Evolutionary conservation across 306 rosid genomes (phyloP).

Genomic region (Prinsepia uniflora): DNA sequence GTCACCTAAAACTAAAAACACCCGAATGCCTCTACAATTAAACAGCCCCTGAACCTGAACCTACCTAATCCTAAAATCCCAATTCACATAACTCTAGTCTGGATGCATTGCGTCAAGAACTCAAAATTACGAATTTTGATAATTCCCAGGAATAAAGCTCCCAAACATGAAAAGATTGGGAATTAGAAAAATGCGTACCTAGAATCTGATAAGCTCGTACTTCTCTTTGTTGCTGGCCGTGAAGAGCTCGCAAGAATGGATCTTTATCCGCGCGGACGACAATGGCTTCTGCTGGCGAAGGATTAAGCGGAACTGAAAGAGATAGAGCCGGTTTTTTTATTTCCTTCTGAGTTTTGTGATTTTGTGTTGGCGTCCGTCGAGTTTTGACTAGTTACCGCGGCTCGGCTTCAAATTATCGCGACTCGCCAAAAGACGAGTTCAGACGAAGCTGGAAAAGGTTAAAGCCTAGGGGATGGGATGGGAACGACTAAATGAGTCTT

Average conservation of each 20-base stretch:
- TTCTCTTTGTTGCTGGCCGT: not conserved
- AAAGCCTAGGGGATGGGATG: not conserved
- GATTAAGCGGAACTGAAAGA: slow-evolving; percentile 28
- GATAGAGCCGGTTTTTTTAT: not conserved
- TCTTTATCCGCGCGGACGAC: not conserved
- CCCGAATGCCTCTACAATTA: slow-evolving; percentile 3
- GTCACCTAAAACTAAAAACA: not conserved
- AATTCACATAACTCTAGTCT: slow-evolving; percentile 2
- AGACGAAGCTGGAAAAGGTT: not conserved
- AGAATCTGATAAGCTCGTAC: not conserved
- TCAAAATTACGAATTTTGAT: not conserved
- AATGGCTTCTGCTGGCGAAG: slow-evolving; percentile 16
- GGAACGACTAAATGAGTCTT: not conserved
- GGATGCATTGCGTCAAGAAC: not conserved
- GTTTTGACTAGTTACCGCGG: not conserved
- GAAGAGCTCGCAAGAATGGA: not conserved
- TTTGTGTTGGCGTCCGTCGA: slow-evolving; percentile 30
- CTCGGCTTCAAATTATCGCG: slow-evolving; percentile 5
- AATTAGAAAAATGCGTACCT: slow-evolving; percentile 17
- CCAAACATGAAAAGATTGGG: slow-evolving; percentile 2
- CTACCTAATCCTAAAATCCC: slow-evolving; percentile 5
- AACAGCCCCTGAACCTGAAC: slow-evolving; percentile 18
- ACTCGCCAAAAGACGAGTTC: not conserved
- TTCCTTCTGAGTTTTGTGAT: slow-evolving; percentile 11
- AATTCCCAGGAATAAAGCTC: not conserved